Evolutionary conservation across 768 basidiomycete species (phyloP).

Genomic region (Tremella mesenterica): DNA sequence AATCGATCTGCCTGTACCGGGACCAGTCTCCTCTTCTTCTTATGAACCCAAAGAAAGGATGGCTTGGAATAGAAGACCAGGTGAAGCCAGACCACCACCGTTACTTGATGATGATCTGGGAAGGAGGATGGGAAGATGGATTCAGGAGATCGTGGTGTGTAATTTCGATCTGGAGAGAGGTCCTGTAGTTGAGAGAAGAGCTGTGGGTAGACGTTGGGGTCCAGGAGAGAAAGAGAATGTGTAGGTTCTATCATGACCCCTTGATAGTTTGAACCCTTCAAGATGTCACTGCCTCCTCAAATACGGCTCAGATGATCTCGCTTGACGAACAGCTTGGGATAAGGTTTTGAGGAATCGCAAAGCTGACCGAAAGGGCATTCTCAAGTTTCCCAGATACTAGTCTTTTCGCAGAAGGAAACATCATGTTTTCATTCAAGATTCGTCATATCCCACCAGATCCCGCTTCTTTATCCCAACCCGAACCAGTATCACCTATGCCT

Average conservation of each 20-base stretch:
- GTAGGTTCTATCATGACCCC: constrained; percentile 49
- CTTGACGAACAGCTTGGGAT: too few relatives aligned
- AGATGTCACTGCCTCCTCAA: too few relatives aligned
- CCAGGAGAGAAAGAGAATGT: constrained; percentile 71
- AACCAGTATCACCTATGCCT: constrained; percentile 39
- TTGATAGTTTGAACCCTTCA: too few relatives aligned
- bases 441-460: constrained; percentile 47
- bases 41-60: constrained; percentile 11
- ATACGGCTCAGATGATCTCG: background rate
- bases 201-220: constrained; percentile 59
- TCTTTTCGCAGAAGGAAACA: constrained; percentile 73
- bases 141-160: constrained; percentile 44
- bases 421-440: constrained; percentile 78
- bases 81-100: constrained; percentile 35
- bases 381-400: constrained; percentile 84
- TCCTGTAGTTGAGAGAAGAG: constrained; percentile 63
- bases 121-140: constrained; percentile 36
- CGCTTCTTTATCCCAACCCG: constrained; percentile 18
- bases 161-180: constrained; percentile 85
- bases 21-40: constrained; percentile 1
- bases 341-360: background rate
- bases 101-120: constrained; percentile 11
- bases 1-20: background rate
- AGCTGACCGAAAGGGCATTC: constrained; percentile 58
- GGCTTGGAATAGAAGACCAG: constrained; percentile 28